These are phyloP conservation scores for Podosphaera xanthii DNA, from an alignment of 2,329 filamentous ascomycete genomes.

Conservation along the genomic window DNA sequence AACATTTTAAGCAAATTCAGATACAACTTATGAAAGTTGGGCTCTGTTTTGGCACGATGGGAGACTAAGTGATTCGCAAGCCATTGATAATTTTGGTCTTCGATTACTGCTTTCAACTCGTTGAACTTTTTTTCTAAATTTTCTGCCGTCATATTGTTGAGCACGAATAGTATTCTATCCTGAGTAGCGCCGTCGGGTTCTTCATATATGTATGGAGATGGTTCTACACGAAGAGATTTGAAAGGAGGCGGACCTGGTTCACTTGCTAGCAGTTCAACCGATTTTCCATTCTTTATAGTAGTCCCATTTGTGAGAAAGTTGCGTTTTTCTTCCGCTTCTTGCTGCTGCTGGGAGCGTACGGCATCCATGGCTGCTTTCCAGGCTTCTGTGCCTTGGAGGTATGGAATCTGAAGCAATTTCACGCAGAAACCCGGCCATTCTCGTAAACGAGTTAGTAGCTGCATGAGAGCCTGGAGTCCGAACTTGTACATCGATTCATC, in stretches of 20 bases:
- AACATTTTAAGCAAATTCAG: slow-evolving; percentile 72
- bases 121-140: slow-evolving; percentile 68
- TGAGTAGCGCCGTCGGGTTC: slow-evolving; percentile 69
- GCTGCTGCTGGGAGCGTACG: slow-evolving; percentile 42
- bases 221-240: slow-evolving; percentile 52
- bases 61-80: slow-evolving; percentile 90
- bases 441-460: slow-evolving; percentile 57
- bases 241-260: slow-evolving; percentile 52
- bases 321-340: slow-evolving; percentile 2
- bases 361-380: slow-evolving; percentile 66
- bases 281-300: slow-evolving; percentile 44
- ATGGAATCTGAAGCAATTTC: slow-evolving; percentile 59
- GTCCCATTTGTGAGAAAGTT: slow-evolving; percentile 20
- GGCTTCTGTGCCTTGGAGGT: slow-evolving; percentile 64
- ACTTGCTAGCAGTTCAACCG: slow-evolving; percentile 33
- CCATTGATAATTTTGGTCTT: slow-evolving; percentile 76
- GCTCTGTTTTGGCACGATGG: slow-evolving; percentile 88
- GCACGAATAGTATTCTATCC: slow-evolving; percentile 81
- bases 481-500: slow-evolving; percentile 96
- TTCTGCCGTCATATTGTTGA: slow-evolving; percentile 87
- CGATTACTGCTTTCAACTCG: slow-evolving; percentile 58
- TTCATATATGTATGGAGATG: slow-evolving; percentile 44
- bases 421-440: slow-evolving; percentile 96
- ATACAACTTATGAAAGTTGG: slow-evolving; percentile 88
- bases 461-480: slow-evolving; percentile 79